Evolutionary conservation across 345 rosid genomes (phyloP).

Genomic region (Garcia nutans): DNA sequence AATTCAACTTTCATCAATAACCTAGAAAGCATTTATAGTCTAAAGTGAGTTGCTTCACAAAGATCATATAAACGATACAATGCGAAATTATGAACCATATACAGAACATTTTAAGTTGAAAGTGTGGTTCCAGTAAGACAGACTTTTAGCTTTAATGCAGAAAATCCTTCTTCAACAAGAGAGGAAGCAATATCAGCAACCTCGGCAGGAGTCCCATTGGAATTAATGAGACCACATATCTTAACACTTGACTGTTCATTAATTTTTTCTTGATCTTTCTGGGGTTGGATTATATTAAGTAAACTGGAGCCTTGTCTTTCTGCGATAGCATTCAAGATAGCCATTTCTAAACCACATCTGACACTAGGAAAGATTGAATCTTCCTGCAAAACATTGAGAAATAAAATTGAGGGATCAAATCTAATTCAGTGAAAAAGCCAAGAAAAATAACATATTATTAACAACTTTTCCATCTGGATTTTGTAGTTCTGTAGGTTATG

Average conservation of each 20-base stretch:
- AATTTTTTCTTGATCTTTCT: conserved; percentile 37
- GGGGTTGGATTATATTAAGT: conserved; percentile 44
- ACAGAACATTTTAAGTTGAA: background rate
- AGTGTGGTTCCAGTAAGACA: conserved; percentile 17
- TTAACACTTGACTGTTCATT: conserved; percentile 45
- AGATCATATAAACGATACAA: background rate
- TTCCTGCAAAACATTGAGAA: conserved; percentile 42
- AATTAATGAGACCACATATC: conserved; percentile 85
- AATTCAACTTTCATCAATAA: background rate
- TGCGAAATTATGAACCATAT: background rate
- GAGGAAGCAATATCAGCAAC: conserved; percentile 60
- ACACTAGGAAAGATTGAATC: conserved; percentile 82
- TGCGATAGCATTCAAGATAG: conserved; percentile 71
- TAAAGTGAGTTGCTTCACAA: background rate
- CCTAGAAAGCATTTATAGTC: background rate
- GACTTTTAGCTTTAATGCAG: conserved; percentile 87
- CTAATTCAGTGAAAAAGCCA: background rate
- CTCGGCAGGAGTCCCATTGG: conserved; percentile 68
- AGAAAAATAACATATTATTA: background rate
- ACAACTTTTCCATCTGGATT: background rate
- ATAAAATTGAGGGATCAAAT: background rate
- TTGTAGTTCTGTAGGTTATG: conserved; percentile 6
- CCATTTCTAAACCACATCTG: conserved; percentile 96
- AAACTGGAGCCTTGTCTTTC: conserved; percentile 56
- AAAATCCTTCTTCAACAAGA: conserved; percentile 78